Evolutionary conservation across 805 yeast genomes (phyloP), one percentile per base, ranked within the genome.

Genomic region (Lipomyces chichibuensis): DNA sequence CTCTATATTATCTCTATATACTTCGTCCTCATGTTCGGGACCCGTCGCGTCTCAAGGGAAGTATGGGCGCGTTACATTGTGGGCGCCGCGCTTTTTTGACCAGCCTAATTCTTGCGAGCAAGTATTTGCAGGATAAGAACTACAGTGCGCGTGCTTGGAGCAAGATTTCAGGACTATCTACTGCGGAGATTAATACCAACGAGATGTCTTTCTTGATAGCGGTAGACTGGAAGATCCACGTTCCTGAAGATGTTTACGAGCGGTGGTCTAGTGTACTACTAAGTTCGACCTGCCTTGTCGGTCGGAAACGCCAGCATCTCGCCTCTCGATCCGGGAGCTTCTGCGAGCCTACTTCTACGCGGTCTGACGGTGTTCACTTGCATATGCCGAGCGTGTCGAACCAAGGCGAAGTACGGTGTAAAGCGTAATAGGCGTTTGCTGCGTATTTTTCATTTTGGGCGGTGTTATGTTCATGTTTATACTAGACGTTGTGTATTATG

Each of bases 111-210:
- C 79, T 91, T 51, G 87, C 95, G 3, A 84, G 88, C 62, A 91
- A 91, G 75, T 90, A 87, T 76, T 81, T 84, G 67, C 91, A 87
- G 74, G 97, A 91, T 77, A 84, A 85, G 60, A 88, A 88, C 75
- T 90, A 85, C 77, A 81, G 89, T 37, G 82, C 89, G 71, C 83
- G 81, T 69, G 84, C 90, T 5, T 91, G 97, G 97, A 80, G 88
- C 61, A 84, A 85, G 75, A 87, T 91, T 60, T 84, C 91, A 43
- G 95, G 96, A 0, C 81, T 89, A 53, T 74, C 84, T 27, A 74
- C 84, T 3, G 70, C 75, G 35, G 87, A 85, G 65, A 79, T 91
- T 62, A 81, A 80, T 67, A 75, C 73, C 54, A 77, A 86, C 64
- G 96, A 91, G 77, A 73, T 82, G 35, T 76, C 80, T 6, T 80